A percentile compares a stretch with the other conserved stretches of the same genome.
These are phyloP conservation scores for Scheffersomyces illinoinensis DNA, from an alignment of 1,139 yeast species.

Conservation along the genomic window DNA sequence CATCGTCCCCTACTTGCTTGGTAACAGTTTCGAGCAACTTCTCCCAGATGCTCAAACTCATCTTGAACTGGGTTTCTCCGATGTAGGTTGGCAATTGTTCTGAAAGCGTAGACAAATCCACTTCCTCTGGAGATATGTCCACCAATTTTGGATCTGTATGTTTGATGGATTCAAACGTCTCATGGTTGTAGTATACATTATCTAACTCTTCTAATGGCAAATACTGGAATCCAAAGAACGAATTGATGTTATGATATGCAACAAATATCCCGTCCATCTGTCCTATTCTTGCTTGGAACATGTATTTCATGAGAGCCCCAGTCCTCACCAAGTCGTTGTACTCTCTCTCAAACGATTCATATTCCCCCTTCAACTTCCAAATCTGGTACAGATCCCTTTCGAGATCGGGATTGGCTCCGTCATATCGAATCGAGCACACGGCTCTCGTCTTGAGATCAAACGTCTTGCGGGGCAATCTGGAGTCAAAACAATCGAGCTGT, in stretches of 20 bases:
- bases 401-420: conserved; percentile 60
- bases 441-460: conserved; percentile 94
- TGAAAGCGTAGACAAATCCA: conserved; percentile 22
- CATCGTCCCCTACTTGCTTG: conserved; percentile 24
- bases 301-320: conserved; percentile 75
- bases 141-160: conserved; percentile 39
- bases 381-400: conserved; percentile 67
- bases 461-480: conserved; percentile 78
- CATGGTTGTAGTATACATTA: conserved; percentile 30
- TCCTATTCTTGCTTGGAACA: conserved; percentile 91
- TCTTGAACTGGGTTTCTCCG: conserved; percentile 73
- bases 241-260: conserved; percentile 82
- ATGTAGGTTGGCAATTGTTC: conserved; percentile 46
- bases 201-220: conserved; percentile 76
- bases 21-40: conserved; percentile 45
- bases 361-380: conserved; percentile 57
- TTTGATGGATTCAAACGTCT: conserved; percentile 18
- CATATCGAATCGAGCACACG: conserved; percentile 81
- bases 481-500: conserved; percentile 83
- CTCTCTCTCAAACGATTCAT: conserved; percentile 82
- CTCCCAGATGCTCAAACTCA: conserved; percentile 61
- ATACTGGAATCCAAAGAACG: conserved; percentile 89
- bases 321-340: conserved; percentile 72
- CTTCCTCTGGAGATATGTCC: conserved; percentile 4
- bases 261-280: conserved; percentile 95